Evolutionary conservation across 148 eudicot species (phyloP), one percentile per base, ranked within the genome.

Genomic region (Chenopodium formosanum): DNA sequence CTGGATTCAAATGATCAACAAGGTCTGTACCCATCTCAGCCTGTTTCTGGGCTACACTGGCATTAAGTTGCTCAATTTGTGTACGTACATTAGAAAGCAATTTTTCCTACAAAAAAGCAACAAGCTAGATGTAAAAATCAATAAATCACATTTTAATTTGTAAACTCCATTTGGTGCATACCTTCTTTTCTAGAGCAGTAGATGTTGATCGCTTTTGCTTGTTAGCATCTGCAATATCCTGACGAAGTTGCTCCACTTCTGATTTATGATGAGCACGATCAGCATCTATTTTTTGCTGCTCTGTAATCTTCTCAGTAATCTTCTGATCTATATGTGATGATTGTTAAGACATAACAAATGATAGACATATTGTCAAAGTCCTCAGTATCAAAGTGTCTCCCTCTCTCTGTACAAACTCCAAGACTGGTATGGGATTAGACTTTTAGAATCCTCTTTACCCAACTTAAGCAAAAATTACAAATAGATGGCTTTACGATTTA

Each of bases 11-110:
- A 83, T 90, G 89, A 86, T 97, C 98, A 76, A 97, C 97, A 85
- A 97, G 97, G 25, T 94, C 97, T 22, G 99, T 97, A 58, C 98
- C 97, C 95, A 97, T 97, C 84, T 97, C 99, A 70, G 85, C 91
- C 86, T 64, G 86, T 84, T 97, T 97, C 85, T 88, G 86, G 32
- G 87, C 78, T 63, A 97, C 84, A 84, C 88, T 94, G 68, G 89
- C 88, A 82, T 86, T 86, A 72, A 91, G 91, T 90, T 94, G 98
- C 78, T 87, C 91, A 84, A 97, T 91, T 84, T 97, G 97, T 80
- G 89, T 85, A 82, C 79, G 82, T 53, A 88, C 87, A 74, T 86
- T 92, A 72, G 90, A 78, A 84, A 97, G 93, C 85, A 90, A 81
- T 84, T 94, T 97, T 76, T 84, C 92, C 99, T 97, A 76, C 76